Percentiles rank a stretch among this genome's conserved stretches.
Conservation (phyloP, 768 basidiomycete species). For the Pleurotus tuoliensis region DNA sequence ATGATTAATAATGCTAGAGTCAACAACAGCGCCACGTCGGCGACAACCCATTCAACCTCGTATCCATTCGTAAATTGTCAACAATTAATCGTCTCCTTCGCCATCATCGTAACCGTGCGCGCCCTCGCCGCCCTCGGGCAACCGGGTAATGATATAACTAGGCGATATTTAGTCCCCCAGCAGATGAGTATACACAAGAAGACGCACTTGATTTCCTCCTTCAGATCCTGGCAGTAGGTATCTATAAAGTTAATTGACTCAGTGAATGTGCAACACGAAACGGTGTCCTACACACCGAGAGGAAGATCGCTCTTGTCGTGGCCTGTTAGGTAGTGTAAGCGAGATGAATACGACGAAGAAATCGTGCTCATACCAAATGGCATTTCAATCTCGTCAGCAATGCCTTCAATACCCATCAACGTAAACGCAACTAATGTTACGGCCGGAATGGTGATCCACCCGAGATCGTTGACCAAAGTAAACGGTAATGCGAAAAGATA, state of each 20-base stretch:
- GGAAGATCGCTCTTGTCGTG: conserved; percentile 69
- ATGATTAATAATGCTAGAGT: conserved; percentile 11
- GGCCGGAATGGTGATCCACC: conserved; percentile 81
- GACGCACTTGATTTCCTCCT: conserved; percentile 78
- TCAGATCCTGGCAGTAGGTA: conserved; percentile 81
- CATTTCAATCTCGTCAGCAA: conserved; percentile 93
- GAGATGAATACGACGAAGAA: conserved; percentile 7
- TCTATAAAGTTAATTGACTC: conserved; percentile 35
- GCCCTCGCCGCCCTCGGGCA: conserved; percentile 77
- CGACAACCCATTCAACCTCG: conserved; percentile 6
- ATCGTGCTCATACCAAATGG: conserved; percentile 66
- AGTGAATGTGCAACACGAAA: neutral
- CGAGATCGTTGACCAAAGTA: conserved; percentile 77
- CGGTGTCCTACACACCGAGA: conserved; percentile 45
- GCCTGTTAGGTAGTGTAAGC: conserved; percentile 28
- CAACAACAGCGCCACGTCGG: conserved; percentile 6
- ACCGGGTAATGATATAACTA: conserved; percentile 66
- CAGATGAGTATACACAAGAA: neutral
- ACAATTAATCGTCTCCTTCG: conserved; percentile 70
- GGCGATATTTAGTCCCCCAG: neutral
- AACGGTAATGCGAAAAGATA: conserved; percentile 91
- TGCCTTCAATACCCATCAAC: conserved; percentile 91
- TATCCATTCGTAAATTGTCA: neutral
- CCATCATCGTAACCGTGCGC: conserved; percentile 72
- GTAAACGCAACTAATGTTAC: conserved; percentile 87